These are phyloP conservation scores for Parsonsia alboflavescens DNA, from an alignment of 257 asterid species.

Conservation along the genomic window DNA sequence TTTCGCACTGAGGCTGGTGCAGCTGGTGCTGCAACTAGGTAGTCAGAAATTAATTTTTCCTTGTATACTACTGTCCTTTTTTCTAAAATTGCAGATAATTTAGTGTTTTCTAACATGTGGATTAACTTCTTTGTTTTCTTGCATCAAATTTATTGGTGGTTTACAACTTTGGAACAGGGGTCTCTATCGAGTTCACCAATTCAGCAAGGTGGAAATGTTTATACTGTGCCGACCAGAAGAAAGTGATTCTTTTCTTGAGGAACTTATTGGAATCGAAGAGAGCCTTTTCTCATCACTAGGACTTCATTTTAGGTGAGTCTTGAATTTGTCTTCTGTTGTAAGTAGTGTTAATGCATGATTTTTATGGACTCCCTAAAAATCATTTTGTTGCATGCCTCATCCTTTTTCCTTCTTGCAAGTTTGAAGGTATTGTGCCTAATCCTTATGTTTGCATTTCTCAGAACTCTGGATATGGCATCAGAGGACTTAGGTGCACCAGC, in stretches of 20 bases:
- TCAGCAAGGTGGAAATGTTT: conserved; percentile 99
- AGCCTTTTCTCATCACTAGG: conserved; percentile 77
- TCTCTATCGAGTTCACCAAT: conserved; percentile 94
- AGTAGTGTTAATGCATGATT: neutral
- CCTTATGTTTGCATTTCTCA: conserved; percentile 14
- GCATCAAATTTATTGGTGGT: conserved; percentile 15
- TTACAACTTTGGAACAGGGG: conserved; percentile 53
- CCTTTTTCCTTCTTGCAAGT: neutral
- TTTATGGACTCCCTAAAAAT: neutral
- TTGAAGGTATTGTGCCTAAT: neutral
- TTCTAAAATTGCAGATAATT: neutral
- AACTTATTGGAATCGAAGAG: conserved; percentile 78
- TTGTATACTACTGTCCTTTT: neutral
- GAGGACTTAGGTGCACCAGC: conserved; percentile 99
- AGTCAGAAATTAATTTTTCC: conserved; percentile 1
- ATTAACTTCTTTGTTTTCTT: neutral
- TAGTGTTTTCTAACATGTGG: neutral
- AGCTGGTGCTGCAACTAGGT: conserved; percentile 94
- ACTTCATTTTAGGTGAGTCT: conserved; percentile 76
- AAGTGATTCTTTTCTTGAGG: conserved; percentile 65
- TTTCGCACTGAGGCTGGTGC: conserved; percentile 99
- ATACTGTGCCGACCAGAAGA: conserved; percentile 84
- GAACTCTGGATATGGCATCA: conserved; percentile 93
- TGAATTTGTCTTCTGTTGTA: neutral
- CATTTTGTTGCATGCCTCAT: neutral